phyloP scores from a whole-genome alignment of 768 basidiomycete species.

The Cyathus striatus region DNA sequence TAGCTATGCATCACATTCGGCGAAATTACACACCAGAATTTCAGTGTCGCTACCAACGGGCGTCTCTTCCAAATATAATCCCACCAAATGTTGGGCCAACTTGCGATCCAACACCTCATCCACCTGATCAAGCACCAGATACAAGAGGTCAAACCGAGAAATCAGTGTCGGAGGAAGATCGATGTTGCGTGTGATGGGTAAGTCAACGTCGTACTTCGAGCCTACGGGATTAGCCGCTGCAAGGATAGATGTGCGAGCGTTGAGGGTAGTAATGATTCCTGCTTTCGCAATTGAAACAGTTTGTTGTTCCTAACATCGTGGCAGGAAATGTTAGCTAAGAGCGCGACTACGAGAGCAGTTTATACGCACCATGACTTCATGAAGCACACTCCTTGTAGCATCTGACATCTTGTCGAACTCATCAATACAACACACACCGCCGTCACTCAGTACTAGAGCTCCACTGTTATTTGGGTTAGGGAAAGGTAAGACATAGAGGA shows the following conservation, averaged over 20 bases:
- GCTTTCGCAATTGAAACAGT: slow-evolving; percentile 99
- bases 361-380: slow-evolving; percentile 90
- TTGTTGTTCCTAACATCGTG: slow-evolving; percentile 82
- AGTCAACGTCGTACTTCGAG: slow-evolving; percentile 87
- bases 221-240: slow-evolving; percentile 98
- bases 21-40: slow-evolving; percentile 66
- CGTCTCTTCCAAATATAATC: slow-evolving; percentile 88
- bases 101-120: slow-evolving; percentile 84
- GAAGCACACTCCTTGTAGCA: slow-evolving; percentile 92
- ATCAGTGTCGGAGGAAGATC: slow-evolving; percentile 97
- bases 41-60: slow-evolving; percentile 65
- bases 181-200: slow-evolving; percentile 93
- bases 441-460: slow-evolving; percentile 90
- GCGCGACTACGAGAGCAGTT: not conserved
- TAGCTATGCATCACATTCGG: not conserved
- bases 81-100: slow-evolving; percentile 89
- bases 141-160: slow-evolving; percentile 94
- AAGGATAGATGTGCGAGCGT: slow-evolving; percentile 96
- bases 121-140: slow-evolving; percentile 91
- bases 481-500: not conserved
- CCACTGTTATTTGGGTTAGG: slow-evolving; percentile 46
- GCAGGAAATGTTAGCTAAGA: not conserved
- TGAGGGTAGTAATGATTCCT: slow-evolving; percentile 96
- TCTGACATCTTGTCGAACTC: slow-evolving; percentile 99
- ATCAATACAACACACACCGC: slow-evolving; percentile 97